Evolutionary conservation across 2,329 filamentous ascomycete species (phyloP), one percentile per base, ranked within the genome.

Genomic region (Neonectria neomacrospora): DNA sequence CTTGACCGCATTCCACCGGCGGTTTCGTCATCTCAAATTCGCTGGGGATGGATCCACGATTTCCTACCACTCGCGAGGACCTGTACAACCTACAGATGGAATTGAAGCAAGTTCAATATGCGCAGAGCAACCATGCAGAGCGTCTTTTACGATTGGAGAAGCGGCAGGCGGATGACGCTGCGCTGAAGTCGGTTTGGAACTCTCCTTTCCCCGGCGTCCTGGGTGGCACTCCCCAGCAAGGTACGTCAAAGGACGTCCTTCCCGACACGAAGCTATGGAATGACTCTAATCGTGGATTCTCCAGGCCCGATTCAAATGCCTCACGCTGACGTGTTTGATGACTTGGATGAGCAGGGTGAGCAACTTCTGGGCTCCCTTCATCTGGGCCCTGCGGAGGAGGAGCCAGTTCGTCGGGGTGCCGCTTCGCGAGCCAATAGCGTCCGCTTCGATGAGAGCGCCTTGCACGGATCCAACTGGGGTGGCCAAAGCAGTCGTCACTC

Each of bases 391-490:
- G 86, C 90, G 5, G 94, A 97, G 66, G 94, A 98, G 66, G 91
- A 94, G 75, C 92, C 92, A 32, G 90, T 93, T 61, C 89, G 93
- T 39, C 88, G 95, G 67, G 93, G 96, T 57, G 93, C 92, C 20
- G 91, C 93, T 18, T 99, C 96, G 18, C 88, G 96, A 71, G 95
- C 96, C 51, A 98, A 98, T 76, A 98, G 96, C 75, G 96, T 99
- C 70, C 92, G 96, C 39, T 99, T 99, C 73, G 96, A 98, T 75
- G 95, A 98, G 77, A 97, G 93, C 74, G 94, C 95, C 14, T 89
- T 97, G 71, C 94, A 97, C 72, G 91, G 93, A 51, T 94, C 88
- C 9, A 87, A 94, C 77, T 96, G 96, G 88, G 90, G 90, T 41
- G 81, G 81, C 9, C 93, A 97, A 74, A 89, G 88, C 67, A 92